Conservation (phyloP, 768 basidiomycete genomes). For the Boletus tomentosulus region DNA sequence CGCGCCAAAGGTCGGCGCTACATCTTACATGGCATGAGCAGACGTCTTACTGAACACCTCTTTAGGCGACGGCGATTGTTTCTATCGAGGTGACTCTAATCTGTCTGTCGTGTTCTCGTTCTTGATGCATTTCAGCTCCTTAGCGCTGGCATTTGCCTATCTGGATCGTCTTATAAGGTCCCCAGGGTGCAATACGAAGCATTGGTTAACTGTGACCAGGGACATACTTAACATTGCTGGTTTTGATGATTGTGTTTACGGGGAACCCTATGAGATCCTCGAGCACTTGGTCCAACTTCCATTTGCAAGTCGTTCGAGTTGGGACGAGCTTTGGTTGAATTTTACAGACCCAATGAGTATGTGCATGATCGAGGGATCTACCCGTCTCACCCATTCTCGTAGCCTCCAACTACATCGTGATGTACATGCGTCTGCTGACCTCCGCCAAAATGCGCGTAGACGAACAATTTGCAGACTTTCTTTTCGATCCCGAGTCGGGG, state of each 20-base stretch:
- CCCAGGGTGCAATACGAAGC: constrained; percentile 45
- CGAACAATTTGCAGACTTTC: constrained; percentile 61
- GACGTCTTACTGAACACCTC: neutral
- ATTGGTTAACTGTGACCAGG: constrained; percentile 46
- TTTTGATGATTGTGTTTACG: constrained; percentile 66
- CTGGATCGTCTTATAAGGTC: constrained; percentile 62
- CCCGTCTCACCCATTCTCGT: neutral
- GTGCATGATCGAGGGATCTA: constrained; percentile 6
- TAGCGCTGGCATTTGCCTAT: constrained; percentile 82
- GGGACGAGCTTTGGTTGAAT: constrained; percentile 31
- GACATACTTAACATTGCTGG: constrained; percentile 52
- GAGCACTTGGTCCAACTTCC: constrained; percentile 42
- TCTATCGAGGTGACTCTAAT: constrained; percentile 70
- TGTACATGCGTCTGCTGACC: constrained; percentile 78
- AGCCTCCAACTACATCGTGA: constrained; percentile 73
- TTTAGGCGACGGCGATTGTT: constrained; percentile 85
- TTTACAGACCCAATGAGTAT: constrained; percentile 55
- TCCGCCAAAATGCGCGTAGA: constrained; percentile 72
- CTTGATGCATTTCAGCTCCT: constrained; percentile 18
- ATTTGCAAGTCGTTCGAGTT: constrained; percentile 32
- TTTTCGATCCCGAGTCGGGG: constrained; percentile 70
- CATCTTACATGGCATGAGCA: neutral
- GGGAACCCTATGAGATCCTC: constrained; percentile 72
- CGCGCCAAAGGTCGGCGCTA: constrained; percentile 60
- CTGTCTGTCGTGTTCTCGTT: neutral